Evolutionary conservation across 495 filamentous ascomycete genomes (phyloP).

Genomic region (Tuber melanosporum): DNA sequence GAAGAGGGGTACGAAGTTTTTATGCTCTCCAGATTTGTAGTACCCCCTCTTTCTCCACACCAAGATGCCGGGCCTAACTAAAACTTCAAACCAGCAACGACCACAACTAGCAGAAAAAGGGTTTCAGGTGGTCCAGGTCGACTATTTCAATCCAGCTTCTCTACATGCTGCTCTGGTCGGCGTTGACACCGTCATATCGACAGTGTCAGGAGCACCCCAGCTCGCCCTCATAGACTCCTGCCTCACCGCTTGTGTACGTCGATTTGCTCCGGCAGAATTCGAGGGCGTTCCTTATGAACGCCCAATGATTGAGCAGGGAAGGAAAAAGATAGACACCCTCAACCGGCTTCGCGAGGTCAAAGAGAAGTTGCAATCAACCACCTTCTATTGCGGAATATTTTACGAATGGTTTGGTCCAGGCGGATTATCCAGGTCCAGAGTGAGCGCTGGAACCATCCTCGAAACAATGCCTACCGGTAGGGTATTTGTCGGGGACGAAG

Average conservation of each 20-base stretch:
- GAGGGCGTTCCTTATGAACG: slow-evolving; percentile 53
- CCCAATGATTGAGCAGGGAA: slow-evolving; percentile 46
- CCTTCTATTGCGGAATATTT: slow-evolving; percentile 68
- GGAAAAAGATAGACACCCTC: slow-evolving; percentile 54
- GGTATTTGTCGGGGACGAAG: slow-evolving; percentile 45
- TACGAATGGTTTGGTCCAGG: slow-evolving; percentile 66
- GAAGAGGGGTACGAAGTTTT: slow-evolving; percentile 59
- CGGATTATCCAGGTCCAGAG: slow-evolving; percentile 52
- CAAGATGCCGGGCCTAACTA: slow-evolving; percentile 42
- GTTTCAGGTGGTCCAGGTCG: slow-evolving; percentile 51
- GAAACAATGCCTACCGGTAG: not conserved
- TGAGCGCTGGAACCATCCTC: slow-evolving; percentile 44
- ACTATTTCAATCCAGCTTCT: slow-evolving; percentile 54
- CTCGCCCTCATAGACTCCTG: slow-evolving; percentile 68
- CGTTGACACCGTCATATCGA: slow-evolving; percentile 70
- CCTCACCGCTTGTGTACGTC: slow-evolving; percentile 54
- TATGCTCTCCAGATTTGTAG: slow-evolving; percentile 59
- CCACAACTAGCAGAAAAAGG: slow-evolving; percentile 50
- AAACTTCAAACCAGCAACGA: slow-evolving; percentile 40
- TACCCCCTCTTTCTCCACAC: slow-evolving; percentile 27
- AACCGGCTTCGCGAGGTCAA: slow-evolving; percentile 49
- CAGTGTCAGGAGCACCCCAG: slow-evolving; percentile 58
- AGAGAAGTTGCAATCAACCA: slow-evolving; percentile 55
- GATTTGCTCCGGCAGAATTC: slow-evolving; percentile 70
- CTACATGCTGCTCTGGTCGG: slow-evolving; percentile 59